Evolutionary conservation across 169 alveolate species (phyloP).

Genomic region (Theileria annulata): DNA sequence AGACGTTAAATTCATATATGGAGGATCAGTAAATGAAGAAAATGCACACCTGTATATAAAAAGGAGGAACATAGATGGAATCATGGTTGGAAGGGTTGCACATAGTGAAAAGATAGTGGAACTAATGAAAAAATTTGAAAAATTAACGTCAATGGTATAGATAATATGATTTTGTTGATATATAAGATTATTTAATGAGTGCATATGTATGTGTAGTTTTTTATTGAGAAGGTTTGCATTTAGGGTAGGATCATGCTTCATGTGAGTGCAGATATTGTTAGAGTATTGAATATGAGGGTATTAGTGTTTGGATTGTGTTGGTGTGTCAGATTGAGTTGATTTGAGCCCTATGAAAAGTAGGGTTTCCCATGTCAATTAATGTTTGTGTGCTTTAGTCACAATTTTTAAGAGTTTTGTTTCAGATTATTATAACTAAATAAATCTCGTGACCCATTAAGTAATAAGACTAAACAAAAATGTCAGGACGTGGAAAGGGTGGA

Average conservation of each 20-base stretch:
- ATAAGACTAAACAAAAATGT: slow-evolving; percentile 80
- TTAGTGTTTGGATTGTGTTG: background rate
- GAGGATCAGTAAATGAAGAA: slow-evolving; percentile 42
- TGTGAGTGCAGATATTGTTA: slow-evolving; percentile 11
- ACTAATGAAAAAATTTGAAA: slow-evolving; percentile 9
- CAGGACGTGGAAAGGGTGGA: slow-evolving; percentile 98
- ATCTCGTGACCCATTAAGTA: slow-evolving; percentile 42
- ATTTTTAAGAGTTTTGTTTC: slow-evolving; percentile 60
- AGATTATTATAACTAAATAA: slow-evolving; percentile 24
- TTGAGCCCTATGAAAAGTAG: slow-evolving; percentile 20
- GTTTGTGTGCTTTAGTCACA: slow-evolving; percentile 60
- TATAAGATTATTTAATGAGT: background rate
- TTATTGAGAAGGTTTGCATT: background rate
- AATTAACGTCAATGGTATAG: background rate
- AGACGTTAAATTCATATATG: slow-evolving; percentile 34
- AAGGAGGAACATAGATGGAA: slow-evolving; percentile 36
- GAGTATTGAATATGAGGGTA: background rate
- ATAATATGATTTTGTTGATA: background rate
- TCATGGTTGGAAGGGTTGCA: slow-evolving; percentile 55
- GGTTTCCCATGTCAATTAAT: background rate
- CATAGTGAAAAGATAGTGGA: slow-evolving; percentile 23
- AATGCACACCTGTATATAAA: slow-evolving; percentile 22
- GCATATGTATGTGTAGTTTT: background rate
- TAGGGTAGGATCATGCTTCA: background rate
- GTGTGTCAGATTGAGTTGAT: slow-evolving; percentile 2